Percentiles rank a stretch among this genome's conserved stretches.
phyloP scores from a whole-genome alignment of 495 filamentous ascomycete species.

The Penicillium macrosclerotiorum region DNA sequence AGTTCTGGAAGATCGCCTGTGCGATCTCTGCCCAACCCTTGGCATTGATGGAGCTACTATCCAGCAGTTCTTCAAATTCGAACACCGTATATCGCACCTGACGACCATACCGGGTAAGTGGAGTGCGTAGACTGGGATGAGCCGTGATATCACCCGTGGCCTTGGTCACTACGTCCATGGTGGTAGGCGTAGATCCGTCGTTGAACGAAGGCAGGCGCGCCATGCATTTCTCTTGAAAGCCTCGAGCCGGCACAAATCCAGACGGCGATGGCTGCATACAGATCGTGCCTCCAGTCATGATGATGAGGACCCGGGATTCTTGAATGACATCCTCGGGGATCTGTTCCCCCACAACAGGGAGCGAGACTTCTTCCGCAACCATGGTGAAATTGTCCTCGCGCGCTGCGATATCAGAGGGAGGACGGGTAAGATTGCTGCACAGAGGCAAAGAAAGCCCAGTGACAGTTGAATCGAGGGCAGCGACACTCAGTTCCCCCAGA shows the following conservation, averaged over 20 bases:
- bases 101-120: constrained; percentile 74
- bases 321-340: constrained; percentile 26
- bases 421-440: too few species aligned
- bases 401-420: too few species aligned
- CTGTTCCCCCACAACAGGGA: constrained; percentile 24
- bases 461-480: background rate
- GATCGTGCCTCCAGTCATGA: constrained; percentile 95
- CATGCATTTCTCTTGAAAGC: constrained; percentile 82
- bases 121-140: constrained; percentile 69
- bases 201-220: constrained; percentile 86
- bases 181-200: constrained; percentile 63
- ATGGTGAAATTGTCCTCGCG: constrained; percentile 18
- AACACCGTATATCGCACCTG: constrained; percentile 83
- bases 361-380: constrained; percentile 17
- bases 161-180: constrained; percentile 54
- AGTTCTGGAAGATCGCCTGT: constrained; percentile 66
- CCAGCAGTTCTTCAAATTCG: constrained; percentile 84
- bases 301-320: constrained; percentile 83
- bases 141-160: constrained; percentile 38
- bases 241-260: constrained; percentile 68
- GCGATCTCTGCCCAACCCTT: constrained; percentile 91
- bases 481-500: background rate
- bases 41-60: constrained; percentile 89
- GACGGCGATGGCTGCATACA: constrained; percentile 78
- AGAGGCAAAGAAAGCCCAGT: background rate